Conservation (phyloP, 257 asterid genomes). For the Solanum neorickii region DNA sequence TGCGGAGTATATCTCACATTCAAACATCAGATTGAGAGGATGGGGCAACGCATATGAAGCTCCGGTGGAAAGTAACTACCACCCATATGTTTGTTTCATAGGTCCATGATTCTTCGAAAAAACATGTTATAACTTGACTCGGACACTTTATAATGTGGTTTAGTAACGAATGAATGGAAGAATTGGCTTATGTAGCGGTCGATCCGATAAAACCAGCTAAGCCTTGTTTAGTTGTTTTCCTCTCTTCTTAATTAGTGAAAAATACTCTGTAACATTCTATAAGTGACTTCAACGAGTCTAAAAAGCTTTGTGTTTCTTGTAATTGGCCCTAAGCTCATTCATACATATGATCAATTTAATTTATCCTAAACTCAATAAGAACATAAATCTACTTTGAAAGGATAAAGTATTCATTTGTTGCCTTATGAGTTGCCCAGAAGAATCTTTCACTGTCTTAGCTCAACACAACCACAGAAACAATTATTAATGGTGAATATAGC, state of each 20-base stretch:
- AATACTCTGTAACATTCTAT: neutral
- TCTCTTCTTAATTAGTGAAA: too few species aligned
- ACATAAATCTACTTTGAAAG: neutral
- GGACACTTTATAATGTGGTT: too few species aligned
- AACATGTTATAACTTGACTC: neutral
- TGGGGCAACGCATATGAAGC: neutral
- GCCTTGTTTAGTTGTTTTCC: neutral
- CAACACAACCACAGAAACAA: neutral
- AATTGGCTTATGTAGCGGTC: too few species aligned
- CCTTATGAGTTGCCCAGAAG: neutral
- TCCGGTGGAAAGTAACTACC: too few species aligned
- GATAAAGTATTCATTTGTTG: neutral
- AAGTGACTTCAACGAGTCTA: neutral
- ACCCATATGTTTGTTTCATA: too few species aligned
- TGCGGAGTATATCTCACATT: neutral
- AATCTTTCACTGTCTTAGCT: neutral
- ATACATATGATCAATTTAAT: neutral
- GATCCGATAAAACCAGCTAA: neutral
- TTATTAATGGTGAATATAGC: neutral
- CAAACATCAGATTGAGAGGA: neutral
- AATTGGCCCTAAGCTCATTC: neutral
- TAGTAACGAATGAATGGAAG: too few species aligned
- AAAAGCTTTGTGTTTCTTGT: too few species aligned
- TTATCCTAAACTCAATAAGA: neutral
- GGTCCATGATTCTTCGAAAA: neutral